These are phyloP conservation scores for Hansenula lynferdii DNA, from an alignment of 1,139 yeast species.

Conservation along the genomic window DNA sequence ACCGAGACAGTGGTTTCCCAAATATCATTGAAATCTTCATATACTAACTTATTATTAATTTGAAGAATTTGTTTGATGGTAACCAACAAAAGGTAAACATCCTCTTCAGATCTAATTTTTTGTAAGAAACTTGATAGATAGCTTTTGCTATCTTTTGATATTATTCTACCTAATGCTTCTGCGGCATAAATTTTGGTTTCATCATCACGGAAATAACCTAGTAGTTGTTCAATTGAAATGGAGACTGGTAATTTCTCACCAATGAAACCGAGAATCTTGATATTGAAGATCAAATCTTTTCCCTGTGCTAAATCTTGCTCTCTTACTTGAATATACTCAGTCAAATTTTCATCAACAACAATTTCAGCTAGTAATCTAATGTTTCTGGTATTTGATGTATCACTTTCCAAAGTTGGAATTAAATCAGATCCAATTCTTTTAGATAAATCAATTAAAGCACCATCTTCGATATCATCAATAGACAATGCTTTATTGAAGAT, in stretches of 20 bases:
- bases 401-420: slow-evolving; percentile 17
- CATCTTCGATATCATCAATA: slow-evolving; percentile 22
- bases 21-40: slow-evolving; percentile 14
- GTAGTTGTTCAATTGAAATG: slow-evolving; percentile 16
- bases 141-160: slow-evolving; percentile 32
- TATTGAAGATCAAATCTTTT: slow-evolving; percentile 23
- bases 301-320: slow-evolving; percentile 29
- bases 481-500: slow-evolving; percentile 16
- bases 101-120: slow-evolving; percentile 22
- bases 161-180: slow-evolving; percentile 47
- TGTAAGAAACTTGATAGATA: slow-evolving; percentile 32
- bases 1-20: slow-evolving; percentile 18
- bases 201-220: slow-evolving; percentile 29
- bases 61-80: slow-evolving; percentile 37
- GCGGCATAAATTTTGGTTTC: slow-evolving; percentile 43
- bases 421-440: slow-evolving; percentile 21
- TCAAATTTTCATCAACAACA: slow-evolving; percentile 30
- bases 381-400: slow-evolving; percentile 21
- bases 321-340: slow-evolving; percentile 27
- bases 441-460: slow-evolving; percentile 21
- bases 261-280: slow-evolving; percentile 20
- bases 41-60: slow-evolving; percentile 13
- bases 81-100: slow-evolving; percentile 31
- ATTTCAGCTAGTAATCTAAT: slow-evolving; percentile 39
- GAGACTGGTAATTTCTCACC: slow-evolving; percentile 14